Base-by-base conservation (phyloP, 768 basidiomycete genomes). In the Leccinellum albellum region DNA sequence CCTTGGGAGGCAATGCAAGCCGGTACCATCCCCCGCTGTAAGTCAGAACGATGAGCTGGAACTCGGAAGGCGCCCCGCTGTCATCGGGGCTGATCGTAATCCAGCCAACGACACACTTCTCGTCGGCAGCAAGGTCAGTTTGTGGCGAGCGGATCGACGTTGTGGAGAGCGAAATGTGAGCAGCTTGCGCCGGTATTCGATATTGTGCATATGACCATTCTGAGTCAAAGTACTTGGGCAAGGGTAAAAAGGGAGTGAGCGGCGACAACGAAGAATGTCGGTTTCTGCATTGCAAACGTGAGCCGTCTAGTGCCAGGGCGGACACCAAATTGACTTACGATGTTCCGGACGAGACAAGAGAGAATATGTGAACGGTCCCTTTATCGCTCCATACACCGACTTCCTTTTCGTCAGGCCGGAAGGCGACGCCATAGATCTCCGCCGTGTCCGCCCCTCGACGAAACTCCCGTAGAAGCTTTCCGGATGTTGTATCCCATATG, bases 181-280 rank as follows among this genome's bases (percentile, higher is more conserved):
- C 78, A 2, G 88, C 87, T 63, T 92, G 90, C 3, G 88, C 76
- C 3, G 94, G 94, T 66, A 97, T 89, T 44, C 91, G 83, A 70
- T 91, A 97, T 62, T 91, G 89, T 14, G 94, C 91, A 67, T 96
- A 94, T 0, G 94, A 95, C 94, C 94, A 96, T 70, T 94, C 88
- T n/a, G 92, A 94, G 66, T 87, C 86, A 68, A 97, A 94, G 70
- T 96, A 96, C 60, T 89, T 91, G 17, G 93, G 93, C 32, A 92
- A 78, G 14, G 88, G 89, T 10, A 96, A 74, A 66, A 87, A 94
- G 3, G 89, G 86, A 15, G 87, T 82, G 48, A 96, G 73, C 4
- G 88, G 85, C 1, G 89, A 91, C 63, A 95, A 80, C 6, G 89
- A 82, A 7, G 91, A 94, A 58, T 91, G 90, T 37, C 89, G 90